These are phyloP conservation scores for Candida maltosa DNA, from an alignment of 805 yeast species.

Conservation along the genomic window DNA sequence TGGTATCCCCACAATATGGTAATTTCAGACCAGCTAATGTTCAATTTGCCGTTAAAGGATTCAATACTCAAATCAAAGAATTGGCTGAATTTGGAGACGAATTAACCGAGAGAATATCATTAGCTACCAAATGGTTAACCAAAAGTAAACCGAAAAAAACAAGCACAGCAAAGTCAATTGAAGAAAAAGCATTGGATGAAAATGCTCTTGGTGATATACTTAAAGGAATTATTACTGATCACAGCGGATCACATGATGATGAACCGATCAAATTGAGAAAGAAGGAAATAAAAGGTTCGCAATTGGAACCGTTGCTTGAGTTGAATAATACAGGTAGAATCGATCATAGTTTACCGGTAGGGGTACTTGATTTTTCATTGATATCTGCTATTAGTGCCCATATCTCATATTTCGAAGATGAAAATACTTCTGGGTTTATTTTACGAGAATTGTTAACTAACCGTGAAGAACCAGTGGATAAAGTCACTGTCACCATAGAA, in stretches of 20 bases:
- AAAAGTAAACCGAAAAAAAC: slow-evolving; percentile 10
- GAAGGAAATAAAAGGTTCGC: slow-evolving; percentile 24
- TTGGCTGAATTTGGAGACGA: slow-evolving; percentile 38
- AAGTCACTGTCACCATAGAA: slow-evolving; percentile 22
- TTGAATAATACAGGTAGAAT: slow-evolving; percentile 74
- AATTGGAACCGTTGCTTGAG: slow-evolving; percentile 32
- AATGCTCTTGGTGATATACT: slow-evolving; percentile 42
- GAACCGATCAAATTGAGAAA: slow-evolving; percentile 15
- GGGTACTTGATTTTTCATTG: slow-evolving; percentile 74
- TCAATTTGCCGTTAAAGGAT: slow-evolving; percentile 51
- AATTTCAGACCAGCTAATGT: slow-evolving; percentile 52
- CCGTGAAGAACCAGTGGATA: slow-evolving; percentile 18
- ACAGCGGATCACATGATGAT: slow-evolving; percentile 17
- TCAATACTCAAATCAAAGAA: slow-evolving; percentile 49
- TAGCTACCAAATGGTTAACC: slow-evolving; percentile 37
- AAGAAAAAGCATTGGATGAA: slow-evolving; percentile 18
- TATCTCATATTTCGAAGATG: slow-evolving; percentile 82
- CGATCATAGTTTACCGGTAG: slow-evolving; percentile 77
- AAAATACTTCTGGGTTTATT: slow-evolving; percentile 77
- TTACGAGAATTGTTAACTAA: slow-evolving; percentile 50
- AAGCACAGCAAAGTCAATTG: slow-evolving; percentile 3
- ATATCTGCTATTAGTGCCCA: slow-evolving; percentile 86
- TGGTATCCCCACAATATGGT: slow-evolving; percentile 51
- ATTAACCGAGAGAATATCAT: slow-evolving; percentile 27
- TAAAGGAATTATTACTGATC: slow-evolving; percentile 20